phyloP scores from a whole-genome alignment of 495 filamentous ascomycete species.

The Penicillium ucsense region DNA sequence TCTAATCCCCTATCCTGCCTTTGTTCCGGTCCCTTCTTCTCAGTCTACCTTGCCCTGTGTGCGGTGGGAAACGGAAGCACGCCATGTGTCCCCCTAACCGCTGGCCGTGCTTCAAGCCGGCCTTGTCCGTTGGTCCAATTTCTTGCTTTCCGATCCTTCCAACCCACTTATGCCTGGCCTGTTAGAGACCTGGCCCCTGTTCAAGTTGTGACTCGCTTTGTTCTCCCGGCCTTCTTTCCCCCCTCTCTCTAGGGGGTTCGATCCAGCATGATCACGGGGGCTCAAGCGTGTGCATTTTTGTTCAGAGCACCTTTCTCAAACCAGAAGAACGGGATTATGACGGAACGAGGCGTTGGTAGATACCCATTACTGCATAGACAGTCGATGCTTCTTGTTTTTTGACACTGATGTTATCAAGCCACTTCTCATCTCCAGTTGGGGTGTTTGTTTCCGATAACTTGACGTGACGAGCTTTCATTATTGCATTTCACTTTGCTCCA shows the following conservation, averaged over 20 bases:
- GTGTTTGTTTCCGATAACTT: slow-evolving; percentile 7
- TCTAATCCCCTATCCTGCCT: slow-evolving; percentile 39
- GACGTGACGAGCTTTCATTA: no score
- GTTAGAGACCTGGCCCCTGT: slow-evolving; percentile 33
- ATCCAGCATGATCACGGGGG: slow-evolving; percentile 14
- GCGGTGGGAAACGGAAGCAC: slow-evolving; percentile 30
- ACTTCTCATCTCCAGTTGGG: slow-evolving; percentile 18
- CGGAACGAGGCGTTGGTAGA: slow-evolving; percentile 43
- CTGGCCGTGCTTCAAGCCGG: slow-evolving; percentile 14
- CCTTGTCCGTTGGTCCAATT: slow-evolving; percentile 15
- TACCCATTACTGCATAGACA: slow-evolving; percentile 38
- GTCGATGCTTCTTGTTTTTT: slow-evolving; percentile 25
- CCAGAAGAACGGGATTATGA: slow-evolving; percentile 31
- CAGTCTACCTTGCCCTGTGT: slow-evolving; percentile 31
- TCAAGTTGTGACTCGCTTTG: slow-evolving; percentile 14
- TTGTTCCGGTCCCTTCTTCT: slow-evolving; percentile 37
- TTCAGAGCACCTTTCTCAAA: slow-evolving; percentile 18
- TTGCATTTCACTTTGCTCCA: no score
- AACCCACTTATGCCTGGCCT: slow-evolving; percentile 23
- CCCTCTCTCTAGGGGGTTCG: slow-evolving; percentile 10
- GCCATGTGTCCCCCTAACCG: slow-evolving; percentile 17
- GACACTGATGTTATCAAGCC: not conserved
- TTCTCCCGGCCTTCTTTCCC: not conserved
- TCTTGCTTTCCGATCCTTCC: slow-evolving; percentile 16
- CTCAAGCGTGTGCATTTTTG: slow-evolving; percentile 12